Conservation (phyloP, 139 green algal genomes). For the Trebouxia sp. region DNA sequence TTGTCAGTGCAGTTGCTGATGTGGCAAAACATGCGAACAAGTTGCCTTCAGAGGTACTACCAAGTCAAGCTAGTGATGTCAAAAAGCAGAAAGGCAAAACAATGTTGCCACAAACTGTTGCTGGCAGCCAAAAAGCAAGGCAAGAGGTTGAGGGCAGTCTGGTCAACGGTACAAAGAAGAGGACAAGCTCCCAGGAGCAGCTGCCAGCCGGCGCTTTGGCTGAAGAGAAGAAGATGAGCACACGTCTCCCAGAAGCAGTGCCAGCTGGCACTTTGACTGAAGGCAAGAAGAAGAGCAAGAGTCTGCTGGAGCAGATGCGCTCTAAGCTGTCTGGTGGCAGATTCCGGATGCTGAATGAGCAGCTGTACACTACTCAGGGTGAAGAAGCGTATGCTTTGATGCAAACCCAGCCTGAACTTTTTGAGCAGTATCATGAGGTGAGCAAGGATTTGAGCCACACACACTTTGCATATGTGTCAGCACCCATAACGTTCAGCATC, state of each 20-base stretch:
- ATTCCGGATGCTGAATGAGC: slow-evolving; percentile 96
- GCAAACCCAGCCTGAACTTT: slow-evolving; percentile 67
- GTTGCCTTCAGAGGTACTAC: too few relatives aligned
- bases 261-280: background rate
- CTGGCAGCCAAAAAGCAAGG: too few relatives aligned
- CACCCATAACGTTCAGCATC: background rate
- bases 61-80: background rate
- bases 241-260: background rate
- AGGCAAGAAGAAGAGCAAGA: slow-evolving; percentile 9
- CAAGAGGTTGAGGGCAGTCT: too few relatives aligned
- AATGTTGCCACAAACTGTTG: too few relatives aligned
- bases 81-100: background rate
- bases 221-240: too few relatives aligned
- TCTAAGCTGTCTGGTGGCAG: slow-evolving; percentile 73
- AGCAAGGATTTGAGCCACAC: too few relatives aligned
- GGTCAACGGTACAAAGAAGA: too few relatives aligned
- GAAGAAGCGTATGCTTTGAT: slow-evolving; percentile 67
- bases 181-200: background rate
- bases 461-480: background rate
- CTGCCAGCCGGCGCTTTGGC: too few relatives aligned
- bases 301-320: slow-evolving; percentile 74
- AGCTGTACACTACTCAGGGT: slow-evolving; percentile 87
- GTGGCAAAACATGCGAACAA: too few relatives aligned
- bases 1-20: background rate
- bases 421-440: slow-evolving; percentile 85